These are phyloP conservation scores for Aphelidium insulamus DNA, from an alignment of 371 early-diverging fungal species.

Conservation along the genomic window DNA sequence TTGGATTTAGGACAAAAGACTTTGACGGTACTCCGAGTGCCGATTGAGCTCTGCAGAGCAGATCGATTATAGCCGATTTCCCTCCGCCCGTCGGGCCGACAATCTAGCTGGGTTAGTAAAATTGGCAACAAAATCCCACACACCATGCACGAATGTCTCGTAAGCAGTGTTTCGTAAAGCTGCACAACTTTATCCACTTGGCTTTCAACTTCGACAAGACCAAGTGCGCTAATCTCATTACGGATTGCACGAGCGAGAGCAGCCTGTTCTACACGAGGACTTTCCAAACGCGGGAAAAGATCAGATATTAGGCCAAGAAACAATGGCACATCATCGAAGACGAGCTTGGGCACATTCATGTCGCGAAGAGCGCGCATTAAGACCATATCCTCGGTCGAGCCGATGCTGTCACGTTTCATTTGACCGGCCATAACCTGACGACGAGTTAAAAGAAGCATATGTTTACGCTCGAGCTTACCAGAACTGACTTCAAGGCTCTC, in stretches of 20 bases:
- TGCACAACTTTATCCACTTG: slow-evolving; percentile 34
- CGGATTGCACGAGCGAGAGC: slow-evolving; percentile 31
- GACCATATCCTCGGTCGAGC: slow-evolving; percentile 29
- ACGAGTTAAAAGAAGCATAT: slow-evolving; percentile 5
- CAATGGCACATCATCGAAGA: slow-evolving; percentile 29
- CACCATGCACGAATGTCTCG: slow-evolving; percentile 30
- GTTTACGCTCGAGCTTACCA: slow-evolving; percentile 4
- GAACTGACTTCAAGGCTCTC: slow-evolving; percentile 7
- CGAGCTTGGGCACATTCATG: slow-evolving; percentile 36
- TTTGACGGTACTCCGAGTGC: slow-evolving; percentile 22
- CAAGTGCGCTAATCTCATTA: slow-evolving; percentile 16
- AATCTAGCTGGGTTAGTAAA: too few species aligned
- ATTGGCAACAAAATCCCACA: too few species aligned
- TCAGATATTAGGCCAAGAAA: slow-evolving; percentile 28
- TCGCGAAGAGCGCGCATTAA: slow-evolving; percentile 28
- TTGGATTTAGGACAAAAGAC: slow-evolving; percentile 25
- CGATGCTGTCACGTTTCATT: slow-evolving; percentile 25
- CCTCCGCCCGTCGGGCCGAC: slow-evolving; percentile 34
- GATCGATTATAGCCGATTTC: slow-evolving; percentile 27
- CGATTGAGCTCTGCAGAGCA: slow-evolving; percentile 26
- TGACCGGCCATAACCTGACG: slow-evolving; percentile 29
- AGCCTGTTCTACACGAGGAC: slow-evolving; percentile 28
- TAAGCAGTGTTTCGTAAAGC: slow-evolving; percentile 34
- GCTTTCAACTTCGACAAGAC: slow-evolving; percentile 19
- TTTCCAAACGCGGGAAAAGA: slow-evolving; percentile 30